Evolutionary conservation across 2,329 filamentous ascomycete species (phyloP), one percentile per base, ranked within the genome.

Genomic region (Fusarium odoratissimum): DNA sequence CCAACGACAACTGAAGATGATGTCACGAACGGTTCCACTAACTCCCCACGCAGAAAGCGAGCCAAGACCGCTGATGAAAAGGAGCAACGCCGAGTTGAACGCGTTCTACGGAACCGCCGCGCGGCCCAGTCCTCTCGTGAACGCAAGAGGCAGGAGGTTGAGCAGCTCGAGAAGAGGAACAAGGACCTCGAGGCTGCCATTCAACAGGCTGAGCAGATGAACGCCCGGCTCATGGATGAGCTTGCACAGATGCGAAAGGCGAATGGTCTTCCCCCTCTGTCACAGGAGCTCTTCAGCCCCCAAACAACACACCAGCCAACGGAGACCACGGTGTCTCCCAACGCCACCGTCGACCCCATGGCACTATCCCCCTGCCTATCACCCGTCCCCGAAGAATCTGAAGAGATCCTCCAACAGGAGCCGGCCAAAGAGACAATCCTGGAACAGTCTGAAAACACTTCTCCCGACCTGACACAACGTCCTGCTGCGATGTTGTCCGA

Each of bases 401-500:
- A 81, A 55, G 74, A 74, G n/a, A 76, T 71, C 28, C 67, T 75
- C 13, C 75, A 82, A 67, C 70, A 81, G 67, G 71, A 81, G 45
- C 57, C 74, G n/a, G 64, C 66, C 37, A 67, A 64, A 23, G 77
- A 79, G 30, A 66, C 67, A 35, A 68, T 72, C 62, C 38, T 69
- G 51, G 75, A 81, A 76, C 69, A 72, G 69, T 77, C 75, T 57
- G 49, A 73, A 72, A 77, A 79, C 76, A 79, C 83, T 86, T 89
- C 92, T 85, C 89, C 93, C 91, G 94, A 97, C 89, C 86, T 90
- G 96, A 96, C 95, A 98, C 96, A 98, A 98, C 95, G 97, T 97
- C 95, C 96, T 98, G 96, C 96, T 89, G 96, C 90, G 95, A 92
- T 98, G 95, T 98, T 98, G 96, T 98, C 92, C 83, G 96, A 97